Conservation (phyloP, 306 rosid species). For the Arachis hypogaea region DNA sequence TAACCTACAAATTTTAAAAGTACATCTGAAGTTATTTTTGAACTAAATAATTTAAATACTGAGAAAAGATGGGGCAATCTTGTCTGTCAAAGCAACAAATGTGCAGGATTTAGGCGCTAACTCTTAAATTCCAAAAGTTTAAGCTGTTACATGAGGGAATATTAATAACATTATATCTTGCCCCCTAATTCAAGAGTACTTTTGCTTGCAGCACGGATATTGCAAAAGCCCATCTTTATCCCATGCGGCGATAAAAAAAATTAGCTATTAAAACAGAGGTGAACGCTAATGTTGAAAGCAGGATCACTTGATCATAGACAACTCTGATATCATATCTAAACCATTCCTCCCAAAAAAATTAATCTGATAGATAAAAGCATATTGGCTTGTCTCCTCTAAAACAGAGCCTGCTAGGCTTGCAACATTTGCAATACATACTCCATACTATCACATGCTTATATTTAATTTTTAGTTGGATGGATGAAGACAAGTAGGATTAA, state of each 20-base stretch:
- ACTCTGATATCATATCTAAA: neutral
- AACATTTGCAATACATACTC: neutral
- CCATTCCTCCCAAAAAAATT: neutral
- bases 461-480: neutral
- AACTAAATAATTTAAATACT: neutral
- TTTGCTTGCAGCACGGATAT: neutral
- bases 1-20: conserved; percentile 61
- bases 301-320: neutral
- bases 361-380: neutral
- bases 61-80: conserved; percentile 9
- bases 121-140: neutral
- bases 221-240: neutral
- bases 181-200: neutral
- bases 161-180: neutral
- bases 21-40: conserved; percentile 27
- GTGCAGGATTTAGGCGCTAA: conserved; percentile 4
- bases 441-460: neutral
- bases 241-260: neutral
- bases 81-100: conserved; percentile 33
- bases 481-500: neutral
- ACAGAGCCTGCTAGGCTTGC: neutral
- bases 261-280: neutral
- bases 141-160: neutral
- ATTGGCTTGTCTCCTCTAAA: neutral
- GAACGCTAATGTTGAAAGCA: neutral